Conservation (phyloP, 2,329 filamentous ascomycete species). For the Leptographium wingfieldii region DNA sequence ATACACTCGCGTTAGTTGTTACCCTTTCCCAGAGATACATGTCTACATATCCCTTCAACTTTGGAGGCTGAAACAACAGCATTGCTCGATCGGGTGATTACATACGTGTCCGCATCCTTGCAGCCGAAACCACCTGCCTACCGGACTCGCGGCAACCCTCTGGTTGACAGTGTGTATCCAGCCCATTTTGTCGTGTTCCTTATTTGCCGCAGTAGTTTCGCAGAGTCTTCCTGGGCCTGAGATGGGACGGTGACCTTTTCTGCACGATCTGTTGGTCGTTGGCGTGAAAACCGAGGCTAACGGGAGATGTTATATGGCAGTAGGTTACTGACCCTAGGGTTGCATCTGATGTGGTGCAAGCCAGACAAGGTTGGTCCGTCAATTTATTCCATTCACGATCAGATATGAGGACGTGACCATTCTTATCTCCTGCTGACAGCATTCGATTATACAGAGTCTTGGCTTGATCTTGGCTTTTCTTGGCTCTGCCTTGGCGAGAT, state of each 20-base stretch:
- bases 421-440: background rate
- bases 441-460: background rate
- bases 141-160: slow-evolving; percentile 46
- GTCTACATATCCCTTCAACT: background rate
- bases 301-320: background rate
- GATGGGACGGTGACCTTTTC: background rate
- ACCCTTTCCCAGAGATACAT: background rate
- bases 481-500: background rate
- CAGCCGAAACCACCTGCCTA: slow-evolving; percentile 66
- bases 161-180: slow-evolving; percentile 39
- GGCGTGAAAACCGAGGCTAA: background rate
- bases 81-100: slow-evolving; percentile 25
- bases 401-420: background rate
- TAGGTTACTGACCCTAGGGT: background rate
- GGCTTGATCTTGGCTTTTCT: background rate
- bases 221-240: background rate
- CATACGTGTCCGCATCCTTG: slow-evolving; percentile 68
- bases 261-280: background rate
- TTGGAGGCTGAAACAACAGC: background rate
- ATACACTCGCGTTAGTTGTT: background rate
- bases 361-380: background rate
- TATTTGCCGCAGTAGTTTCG: background rate
- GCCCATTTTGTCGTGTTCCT: slow-evolving; percentile 22
- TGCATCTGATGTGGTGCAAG: background rate
- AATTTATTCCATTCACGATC: too few relatives aligned